phyloP scores from a whole-genome alignment of 345 rosid species.

The Populus euphratica region DNA sequence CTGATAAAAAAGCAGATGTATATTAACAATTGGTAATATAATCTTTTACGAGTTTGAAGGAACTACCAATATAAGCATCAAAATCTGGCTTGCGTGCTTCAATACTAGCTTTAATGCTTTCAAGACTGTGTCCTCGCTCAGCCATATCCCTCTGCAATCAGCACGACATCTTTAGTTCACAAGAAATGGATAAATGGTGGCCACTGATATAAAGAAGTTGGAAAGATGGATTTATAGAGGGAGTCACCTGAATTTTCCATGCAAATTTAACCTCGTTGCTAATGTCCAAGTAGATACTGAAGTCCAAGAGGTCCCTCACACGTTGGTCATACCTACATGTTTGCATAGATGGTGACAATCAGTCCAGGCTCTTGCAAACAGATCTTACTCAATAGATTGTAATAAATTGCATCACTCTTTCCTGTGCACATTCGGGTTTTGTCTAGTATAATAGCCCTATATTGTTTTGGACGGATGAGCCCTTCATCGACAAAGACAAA shows the following conservation, averaged over 20 bases:
- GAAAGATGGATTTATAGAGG: too few relatives aligned
- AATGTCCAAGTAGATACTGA: conserved; percentile 94
- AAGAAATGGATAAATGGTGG: neutral
- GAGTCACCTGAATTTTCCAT: conserved; percentile 57
- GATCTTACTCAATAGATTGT: neutral
- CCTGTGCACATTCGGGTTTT: neutral
- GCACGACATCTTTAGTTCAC: neutral
- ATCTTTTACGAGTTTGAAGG: neutral
- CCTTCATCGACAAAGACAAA: neutral
- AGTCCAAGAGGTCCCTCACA: conserved; percentile 82
- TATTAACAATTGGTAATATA: too few relatives aligned
- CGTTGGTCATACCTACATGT: conserved; percentile 73
- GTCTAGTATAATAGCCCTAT: neutral
- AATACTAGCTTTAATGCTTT: conserved; percentile 96
- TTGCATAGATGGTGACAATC: neutral
- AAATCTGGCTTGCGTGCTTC: conserved; percentile 95
- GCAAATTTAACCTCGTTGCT: conserved; percentile 98
- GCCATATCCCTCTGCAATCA: conserved; percentile 90
- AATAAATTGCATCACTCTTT: neutral
- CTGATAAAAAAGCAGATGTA: neutral
- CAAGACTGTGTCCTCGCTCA: conserved; percentile 97
- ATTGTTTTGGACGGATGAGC: neutral
- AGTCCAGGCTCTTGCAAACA: neutral
- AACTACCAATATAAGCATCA: conserved; percentile 85
- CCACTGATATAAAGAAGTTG: neutral